phyloP scores from a whole-genome alignment of 495 filamentous ascomycete genomes.

The Lichina pygmaea region DNA sequence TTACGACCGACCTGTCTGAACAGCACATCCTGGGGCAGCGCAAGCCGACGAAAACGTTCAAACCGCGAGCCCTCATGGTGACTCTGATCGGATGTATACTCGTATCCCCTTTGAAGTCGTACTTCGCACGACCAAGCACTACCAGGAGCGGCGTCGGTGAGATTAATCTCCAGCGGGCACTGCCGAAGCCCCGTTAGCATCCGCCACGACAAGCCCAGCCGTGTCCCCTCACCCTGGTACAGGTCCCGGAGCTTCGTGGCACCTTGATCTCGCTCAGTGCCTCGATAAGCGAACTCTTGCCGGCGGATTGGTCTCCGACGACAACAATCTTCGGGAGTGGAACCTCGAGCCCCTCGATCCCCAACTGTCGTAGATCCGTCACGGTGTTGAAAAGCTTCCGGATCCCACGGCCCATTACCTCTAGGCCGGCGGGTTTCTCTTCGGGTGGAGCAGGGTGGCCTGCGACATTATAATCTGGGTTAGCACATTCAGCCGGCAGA shows the following conservation, averaged over 20 bases:
- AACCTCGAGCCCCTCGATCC: constrained; percentile 11
- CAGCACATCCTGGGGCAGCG: constrained; percentile 9
- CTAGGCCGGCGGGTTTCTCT: constrained; percentile 2
- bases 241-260: constrained; percentile 8
- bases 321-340: constrained; percentile 10
- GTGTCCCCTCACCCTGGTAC: constrained; percentile 7
- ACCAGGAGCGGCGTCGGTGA: constrained; percentile 5
- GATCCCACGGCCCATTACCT: constrained; percentile 10
- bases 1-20: constrained; percentile 8
- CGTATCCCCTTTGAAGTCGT: constrained; percentile 6
- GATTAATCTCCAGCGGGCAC: constrained; percentile 13
- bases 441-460: too few relatives aligned
- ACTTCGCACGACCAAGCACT: constrained; percentile 9
- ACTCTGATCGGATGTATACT: not conserved
- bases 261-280: constrained; percentile 10
- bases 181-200: not conserved
- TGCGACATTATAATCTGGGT: too few relatives aligned
- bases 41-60: not conserved
- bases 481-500: too few relatives aligned
- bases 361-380: constrained; percentile 9
- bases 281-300: constrained; percentile 12
- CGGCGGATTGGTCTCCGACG: constrained; percentile 12
- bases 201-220: not conserved
- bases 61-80: not conserved
- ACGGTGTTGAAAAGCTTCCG: constrained; percentile 10